phyloP scores from a whole-genome alignment of 2,329 filamentous ascomycete species.

The Aureobasidium pullulans region DNA sequence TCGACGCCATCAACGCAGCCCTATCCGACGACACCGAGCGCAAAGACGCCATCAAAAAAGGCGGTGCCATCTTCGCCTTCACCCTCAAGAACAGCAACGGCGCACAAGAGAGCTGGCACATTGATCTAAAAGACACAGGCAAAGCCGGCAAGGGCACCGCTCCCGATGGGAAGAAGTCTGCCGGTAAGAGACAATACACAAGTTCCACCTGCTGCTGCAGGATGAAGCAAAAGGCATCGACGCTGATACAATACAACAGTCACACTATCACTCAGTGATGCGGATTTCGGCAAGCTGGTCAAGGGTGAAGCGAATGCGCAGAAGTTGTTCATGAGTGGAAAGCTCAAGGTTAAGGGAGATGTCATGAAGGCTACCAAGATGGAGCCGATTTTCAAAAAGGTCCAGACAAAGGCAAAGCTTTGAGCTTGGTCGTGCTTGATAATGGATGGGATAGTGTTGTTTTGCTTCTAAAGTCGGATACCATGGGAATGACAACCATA shows the following conservation, averaged over 20 bases:
- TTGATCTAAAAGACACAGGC: constrained; percentile 89
- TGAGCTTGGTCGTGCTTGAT: background rate
- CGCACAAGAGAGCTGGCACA: constrained; percentile 80
- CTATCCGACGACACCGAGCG: constrained; percentile 66
- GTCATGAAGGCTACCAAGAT: constrained; percentile 98
- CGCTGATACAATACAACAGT: constrained; percentile 45
- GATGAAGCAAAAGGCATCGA: background rate
- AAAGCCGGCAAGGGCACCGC: constrained; percentile 68
- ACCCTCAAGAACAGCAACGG: constrained; percentile 80
- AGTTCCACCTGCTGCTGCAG: background rate
- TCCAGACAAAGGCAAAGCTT: constrained; percentile 75
- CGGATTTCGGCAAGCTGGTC: constrained; percentile 78
- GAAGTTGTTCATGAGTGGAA: constrained; percentile 94
- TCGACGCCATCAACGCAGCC: constrained; percentile 74
- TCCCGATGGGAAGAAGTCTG: constrained; percentile 67
- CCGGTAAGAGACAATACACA: constrained; percentile 49
- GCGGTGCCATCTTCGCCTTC: constrained; percentile 82
- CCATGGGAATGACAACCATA: background rate
- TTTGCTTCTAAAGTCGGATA: background rate
- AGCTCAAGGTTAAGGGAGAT: constrained; percentile 96
- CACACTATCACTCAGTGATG: constrained; percentile 75
- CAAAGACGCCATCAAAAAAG: constrained; percentile 84
- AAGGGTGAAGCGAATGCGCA: constrained; percentile 88
- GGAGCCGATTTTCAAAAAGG: constrained; percentile 86
- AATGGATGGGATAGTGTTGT: background rate